Evolutionary conservation across 2,329 filamentous ascomycete species (phyloP), one percentile per base, ranked within the genome.

Genomic region (Daldinia eschscholtzii): DNA sequence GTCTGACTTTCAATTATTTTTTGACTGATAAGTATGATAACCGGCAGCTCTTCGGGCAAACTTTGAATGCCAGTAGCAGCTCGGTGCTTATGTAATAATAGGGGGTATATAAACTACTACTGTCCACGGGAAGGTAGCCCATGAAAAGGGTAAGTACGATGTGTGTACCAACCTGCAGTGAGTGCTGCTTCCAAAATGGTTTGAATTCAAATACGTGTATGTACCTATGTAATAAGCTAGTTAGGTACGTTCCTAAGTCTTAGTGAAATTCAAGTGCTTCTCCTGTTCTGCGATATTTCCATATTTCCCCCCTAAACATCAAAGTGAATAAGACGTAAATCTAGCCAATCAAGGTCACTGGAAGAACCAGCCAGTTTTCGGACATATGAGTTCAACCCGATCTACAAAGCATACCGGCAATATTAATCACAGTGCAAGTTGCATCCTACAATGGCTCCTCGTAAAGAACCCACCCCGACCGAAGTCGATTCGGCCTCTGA

Each of bases 1-100:
- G 57, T 48, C 39, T 42, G 37, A 42, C 50, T 65, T 69, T 66
- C 65, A 68, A 64, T 68, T 61, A 67, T 53, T 71, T 71, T 62
- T 57, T 59, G 44, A 15, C 10, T 42, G 68, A 68, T 68, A 72
- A 65, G 53, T 30, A 6, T 13, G 66, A 58, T 70, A 63, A 67
- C 44, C 61, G 61, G 60, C 3, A 30, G 35, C 37, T 42, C 52
- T 44, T 57, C 48, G 18, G 13, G 57, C 15, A 58, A 58, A 44
- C 4, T 26, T 46, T 30, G 52, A 23, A 48, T 7, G 6, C 12
- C 28, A 28, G 12, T 10, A 23, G 46, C 23, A 28, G 1, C 6
- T 10, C 3, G 9, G 9, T 50, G 20, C 30, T 52, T 52, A 52
- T 33, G 46, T 52, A 52, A 52, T 9, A 33, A 52, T n/a, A 33